Base-by-base conservation (phyloP, 1,139 yeast species). In the Meyerozyma guilliermondii region DNA sequence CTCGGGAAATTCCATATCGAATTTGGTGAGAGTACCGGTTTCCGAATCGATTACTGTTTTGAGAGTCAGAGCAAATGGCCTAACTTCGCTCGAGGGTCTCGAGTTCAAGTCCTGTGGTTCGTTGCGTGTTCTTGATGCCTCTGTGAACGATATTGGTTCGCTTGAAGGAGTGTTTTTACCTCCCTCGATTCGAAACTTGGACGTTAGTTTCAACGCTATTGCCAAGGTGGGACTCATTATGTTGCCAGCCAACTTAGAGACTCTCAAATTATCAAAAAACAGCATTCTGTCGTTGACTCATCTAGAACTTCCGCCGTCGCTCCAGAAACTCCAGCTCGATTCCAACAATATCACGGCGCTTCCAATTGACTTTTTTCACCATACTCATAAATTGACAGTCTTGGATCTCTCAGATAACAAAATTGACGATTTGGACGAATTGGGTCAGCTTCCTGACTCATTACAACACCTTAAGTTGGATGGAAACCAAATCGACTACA, bases 351-450 rank as follows among this genome's bases (percentile, higher is more conserved):
- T 60, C 20, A 42, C 43, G 13, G 43, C 52, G 3, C 48, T 59
- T n/a, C 53, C 53, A 1, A 40, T 14, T 0, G 43, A 43, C 28
- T 51, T 56, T 24, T 58, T 59, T 22, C 13, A 34, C 3, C 13
- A 24, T 11, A 41, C 52, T 38, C 20, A 39, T 4, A 36, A 48
- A 2, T 46, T 60, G 34, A 40, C 42, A 28, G 38, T 46, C 1
- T 43, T 60, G 28, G 49, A 51, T 37, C 35, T 60, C 6, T 50
- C 59, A 4, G 54, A 52, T 14, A 60, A 59, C 42, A 22, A 39
- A 17, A 50, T 60, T 13, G 62, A 57, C 42, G 65, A 59, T 38
- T 46, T 58, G 20, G 64, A 59, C 41, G 63, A 60, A 33, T 48
- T 60, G 39, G 65, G 64, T 2, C 22, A 29, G 11, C 45, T 59